Evolutionary conservation across 176 grass and related monocot genomes (phyloP), one percentile per base, ranked within the genome.

Genomic region (Poa pratensis): DNA sequence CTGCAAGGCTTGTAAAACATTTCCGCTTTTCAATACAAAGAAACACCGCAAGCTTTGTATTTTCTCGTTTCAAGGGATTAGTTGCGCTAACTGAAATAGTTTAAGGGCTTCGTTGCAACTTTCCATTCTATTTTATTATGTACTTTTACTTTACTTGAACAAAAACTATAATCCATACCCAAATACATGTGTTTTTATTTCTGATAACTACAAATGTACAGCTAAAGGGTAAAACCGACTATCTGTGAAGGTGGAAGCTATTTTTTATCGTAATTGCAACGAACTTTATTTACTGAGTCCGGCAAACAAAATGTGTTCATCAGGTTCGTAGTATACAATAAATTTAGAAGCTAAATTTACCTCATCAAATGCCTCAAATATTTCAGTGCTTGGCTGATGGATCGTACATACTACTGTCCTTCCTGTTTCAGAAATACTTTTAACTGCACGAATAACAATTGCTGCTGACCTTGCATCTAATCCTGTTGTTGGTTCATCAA

Each of bases 401-500:
- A 63, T 63, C 12, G 26, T 63, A 30, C 60, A 63, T 15, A 63
- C 60, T 7, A 63, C 60, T 63, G 60, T 63, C 60, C 60, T 63
- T 63, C 60, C 60, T 63, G 60, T 63, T 30, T 63, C 60, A 63
- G 60, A 63, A 63, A 63, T 63, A 63, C 60, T 63, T 63, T 63
- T 63, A 63, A 63, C 60, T 28, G 60, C 60, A 63, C 60, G 60
- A 63, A 63, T 63, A 28, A 30, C 60, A 63, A 63, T 63, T 63
- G 60, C 60, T 63, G 60, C 60, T 63, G 60, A 63, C 60, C 60
- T 63, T 63, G 60, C 60, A 63, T 63, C 60, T 63, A 63, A 63
- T 28, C 60, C 60, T 63, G 60, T 63, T 63, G 60, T 63, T 63
- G 26, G 60, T 63, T 63, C 60, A 63, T 63, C 60, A 12, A 63